These are phyloP conservation scores for Astragalus glycyphyllos DNA, from an alignment of 306 rosid genomes.

Conservation along the genomic window DNA sequence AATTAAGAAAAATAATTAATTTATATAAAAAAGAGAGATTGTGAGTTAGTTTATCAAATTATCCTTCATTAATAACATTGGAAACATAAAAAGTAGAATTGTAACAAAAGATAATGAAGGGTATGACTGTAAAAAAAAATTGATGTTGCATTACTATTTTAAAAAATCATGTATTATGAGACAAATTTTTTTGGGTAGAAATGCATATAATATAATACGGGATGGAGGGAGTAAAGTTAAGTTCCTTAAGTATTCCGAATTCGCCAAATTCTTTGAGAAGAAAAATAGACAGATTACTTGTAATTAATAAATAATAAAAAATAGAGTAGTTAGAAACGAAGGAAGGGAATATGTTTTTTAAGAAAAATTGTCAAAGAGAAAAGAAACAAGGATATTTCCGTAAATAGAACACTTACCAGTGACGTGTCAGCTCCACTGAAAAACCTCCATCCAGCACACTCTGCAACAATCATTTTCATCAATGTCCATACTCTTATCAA, in stretches of 20 bases:
- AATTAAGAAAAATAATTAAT: no score
- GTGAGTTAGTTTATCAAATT: no score
- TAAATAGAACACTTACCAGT: slow-evolving; percentile 57
- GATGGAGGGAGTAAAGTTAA: no score
- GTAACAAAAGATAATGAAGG: no score
- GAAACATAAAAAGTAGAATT: no score
- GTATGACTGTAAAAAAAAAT: no score
- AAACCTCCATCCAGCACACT: slow-evolving; percentile 75
- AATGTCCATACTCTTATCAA: not conserved
- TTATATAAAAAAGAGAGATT: no score
- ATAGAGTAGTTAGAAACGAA: not conserved
- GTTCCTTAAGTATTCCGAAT: slow-evolving; percentile 6
- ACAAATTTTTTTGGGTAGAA: no score
- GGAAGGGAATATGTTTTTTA: not conserved
- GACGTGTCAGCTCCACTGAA: slow-evolving; percentile 70
- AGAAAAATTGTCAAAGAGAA: not conserved
- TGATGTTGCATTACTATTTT: no score
- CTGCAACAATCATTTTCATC: slow-evolving; percentile 47
- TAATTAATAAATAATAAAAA: not conserved
- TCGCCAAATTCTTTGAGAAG: not conserved
- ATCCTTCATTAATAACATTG: no score
- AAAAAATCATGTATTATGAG: no score
- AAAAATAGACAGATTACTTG: not conserved
- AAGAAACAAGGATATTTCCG: slow-evolving; percentile 36
- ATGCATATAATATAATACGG: no score